Evolutionary conservation across 441 rosid genomes (phyloP).

Genomic region (Hura crepitans): DNA sequence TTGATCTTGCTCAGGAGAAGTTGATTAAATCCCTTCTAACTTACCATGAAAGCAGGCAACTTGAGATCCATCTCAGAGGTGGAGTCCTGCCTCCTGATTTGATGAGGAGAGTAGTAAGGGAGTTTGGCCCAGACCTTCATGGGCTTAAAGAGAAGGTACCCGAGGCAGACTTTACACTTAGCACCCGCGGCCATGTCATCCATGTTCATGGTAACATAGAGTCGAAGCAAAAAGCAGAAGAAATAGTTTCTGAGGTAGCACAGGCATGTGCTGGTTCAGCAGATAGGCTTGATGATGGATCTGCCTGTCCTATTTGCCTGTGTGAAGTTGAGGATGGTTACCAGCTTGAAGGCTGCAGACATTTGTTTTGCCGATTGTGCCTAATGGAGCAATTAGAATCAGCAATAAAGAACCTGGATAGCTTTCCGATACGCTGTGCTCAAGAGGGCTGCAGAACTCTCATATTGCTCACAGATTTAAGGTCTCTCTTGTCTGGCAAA

Average conservation of each 20-base stretch:
- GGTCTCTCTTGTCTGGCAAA: slow-evolving; percentile 50
- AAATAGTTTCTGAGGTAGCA: slow-evolving; percentile 20
- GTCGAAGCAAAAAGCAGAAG: slow-evolving; percentile 21
- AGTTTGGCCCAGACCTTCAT: slow-evolving; percentile 23
- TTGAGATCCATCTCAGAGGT: slow-evolving; percentile 26
- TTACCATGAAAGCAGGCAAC: slow-evolving; percentile 13
- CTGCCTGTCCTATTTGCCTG: slow-evolving; percentile 30
- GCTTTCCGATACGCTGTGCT: slow-evolving; percentile 67
- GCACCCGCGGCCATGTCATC: slow-evolving; percentile 23
- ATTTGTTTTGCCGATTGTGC: slow-evolving; percentile 38
- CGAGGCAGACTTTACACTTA: slow-evolving; percentile 18
- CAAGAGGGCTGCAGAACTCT: slow-evolving; percentile 43
- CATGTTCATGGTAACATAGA: slow-evolving; percentile 25
- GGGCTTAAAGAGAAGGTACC: slow-evolving; percentile 24
- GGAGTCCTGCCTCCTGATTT: slow-evolving; percentile 15
- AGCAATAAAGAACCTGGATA: no score
- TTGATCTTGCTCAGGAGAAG: slow-evolving; percentile 21
- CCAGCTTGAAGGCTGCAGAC: slow-evolving; percentile 28
- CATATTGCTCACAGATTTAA: slow-evolving; percentile 56
- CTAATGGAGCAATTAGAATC: slow-evolving; percentile 62
- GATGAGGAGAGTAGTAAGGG: slow-evolving; percentile 25
- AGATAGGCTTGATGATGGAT: background rate
- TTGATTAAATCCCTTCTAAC: slow-evolving; percentile 21
- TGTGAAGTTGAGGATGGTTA: slow-evolving; percentile 33
- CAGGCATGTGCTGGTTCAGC: no score